These are phyloP conservation scores for Avena insularis DNA, from an alignment of 176 grass and related monocot species.

Conservation along the genomic window DNA sequence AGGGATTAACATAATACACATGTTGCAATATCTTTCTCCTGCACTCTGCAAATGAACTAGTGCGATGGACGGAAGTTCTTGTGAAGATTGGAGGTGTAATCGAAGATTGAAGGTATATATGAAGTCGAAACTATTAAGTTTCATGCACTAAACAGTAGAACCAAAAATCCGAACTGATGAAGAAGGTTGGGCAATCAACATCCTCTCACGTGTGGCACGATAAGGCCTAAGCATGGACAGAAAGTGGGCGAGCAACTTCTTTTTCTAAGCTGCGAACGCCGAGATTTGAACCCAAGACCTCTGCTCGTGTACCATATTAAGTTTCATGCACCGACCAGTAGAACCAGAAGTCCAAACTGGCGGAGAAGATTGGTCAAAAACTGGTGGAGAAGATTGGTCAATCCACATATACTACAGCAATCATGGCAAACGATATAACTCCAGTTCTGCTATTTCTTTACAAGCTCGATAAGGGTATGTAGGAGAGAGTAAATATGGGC, in stretches of 20 bases:
- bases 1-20: slow-evolving; percentile 30
- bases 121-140: neutral
- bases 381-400: neutral
- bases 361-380: neutral
- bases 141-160: neutral
- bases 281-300: neutral
- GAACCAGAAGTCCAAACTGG: neutral
- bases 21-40: neutral
- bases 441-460: slow-evolving; percentile 25
- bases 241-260: neutral
- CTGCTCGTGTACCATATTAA: neutral
- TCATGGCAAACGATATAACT: slow-evolving; percentile 26
- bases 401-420: neutral
- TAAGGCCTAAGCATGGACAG: neutral
- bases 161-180: neutral
- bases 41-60: slow-evolving; percentile 33
- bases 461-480: slow-evolving; percentile 16
- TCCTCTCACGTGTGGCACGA: neutral
- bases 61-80: slow-evolving; percentile 16
- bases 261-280: neutral
- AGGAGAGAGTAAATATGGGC: slow-evolving; percentile 5
- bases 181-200: neutral
- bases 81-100: slow-evolving; percentile 30
- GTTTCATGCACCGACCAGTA: neutral
- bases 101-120: slow-evolving; percentile 24